Base-by-base conservation (phyloP, 352 stramenopile genomes). In the Phytopythium montanum region DNA sequence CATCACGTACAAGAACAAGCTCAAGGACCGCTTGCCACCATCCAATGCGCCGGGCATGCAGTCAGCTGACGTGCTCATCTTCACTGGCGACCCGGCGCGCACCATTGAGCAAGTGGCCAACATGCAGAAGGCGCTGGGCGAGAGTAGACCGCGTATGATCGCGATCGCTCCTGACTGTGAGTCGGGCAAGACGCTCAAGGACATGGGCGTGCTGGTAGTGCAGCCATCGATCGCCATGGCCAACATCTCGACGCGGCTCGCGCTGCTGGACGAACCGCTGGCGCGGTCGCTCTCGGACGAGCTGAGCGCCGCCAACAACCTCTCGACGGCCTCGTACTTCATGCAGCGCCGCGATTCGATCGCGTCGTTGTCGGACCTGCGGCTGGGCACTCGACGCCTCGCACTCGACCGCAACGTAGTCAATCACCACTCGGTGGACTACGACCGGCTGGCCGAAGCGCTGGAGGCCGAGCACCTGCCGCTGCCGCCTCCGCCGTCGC, bases 221-320 rank as follows among this genome's bases (percentile, higher is more conserved):
- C 76, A 87, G 64, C 76, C 79, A 44, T 80, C 76, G n/a, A 84
- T 89, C 38, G 77, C 76, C 19, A 65, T 89, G 23, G 75, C 76
- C 26, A 87, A 87, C 59, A 86, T 87, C 55, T 71, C 75, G 23
- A 87, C 76, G 14, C 75, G 75, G 26, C 73, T 85, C 54, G 75
- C 76, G 14, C 58, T 88, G 42, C 58, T 88, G 31, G 75, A 86
- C 21, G 61, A 64, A 13, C 64, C 68, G 9, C 66, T 77, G 8
- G 73, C 73, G 21, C 61, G 61, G 34, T 65, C 71, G 25, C 57
- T 79, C 10, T 79, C 71, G 21, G 70, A 72, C 55, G 71, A 79
- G 38, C 65, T 79, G 33, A 76, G 71, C 45, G 66, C 70, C n/a
- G 59, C 66, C 5, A 73, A 60, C 61, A 64, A 59, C 31, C 72